Evolutionary conservation across 2,329 filamentous ascomycete genomes (phyloP), one percentile per base, ranked within the genome.

Genomic region (Talaromyces sp.): DNA sequence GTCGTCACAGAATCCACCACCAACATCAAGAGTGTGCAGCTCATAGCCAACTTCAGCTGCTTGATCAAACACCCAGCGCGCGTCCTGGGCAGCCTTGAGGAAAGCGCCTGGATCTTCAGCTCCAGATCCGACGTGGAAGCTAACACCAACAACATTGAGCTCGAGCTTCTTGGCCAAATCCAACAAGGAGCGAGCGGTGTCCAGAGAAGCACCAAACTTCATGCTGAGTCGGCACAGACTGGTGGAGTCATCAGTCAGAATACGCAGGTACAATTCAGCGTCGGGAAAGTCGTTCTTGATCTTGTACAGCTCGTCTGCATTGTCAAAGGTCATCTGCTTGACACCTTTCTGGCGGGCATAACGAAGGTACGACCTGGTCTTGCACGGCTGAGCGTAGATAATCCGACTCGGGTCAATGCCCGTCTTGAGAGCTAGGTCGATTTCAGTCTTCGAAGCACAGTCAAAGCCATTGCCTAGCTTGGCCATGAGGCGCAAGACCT

Each of bases 251-350:
- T 99, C 95, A 67, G 95, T 99, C 76, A 93, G 85, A 81, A 99
- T 99, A 73, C 95, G 93, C 68, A 99, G 85, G 79, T 91, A 96
- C 49, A 99, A 88, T 82, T 97, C 92, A 31, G 95, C 95, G 58
- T 88, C 88, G 2, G 95, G 94, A 75, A 87, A 97, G 72, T 95
- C 87, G 79, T 92, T 91, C 80, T 96, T 95, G 79, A 96, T 94
- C 86, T 99, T 99, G 87, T 94, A 92, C 61, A 99, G 87, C 85
- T 99, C 95, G 78, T 99, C 95, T 77, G 91, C 88, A 73, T 99
- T 99, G 86, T 99, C 95, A 76, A 99, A 98, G 2, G 95, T 99
- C 94, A 99, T 98, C 84, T 97, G 92, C 82, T 91, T 94, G 77
- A 99, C 95, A 71, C 90, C 91, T 70, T 89, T 84, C 76, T 88